Conservation (phyloP, 306 rosid genomes). For the Pterocarpus santalinus region DNA sequence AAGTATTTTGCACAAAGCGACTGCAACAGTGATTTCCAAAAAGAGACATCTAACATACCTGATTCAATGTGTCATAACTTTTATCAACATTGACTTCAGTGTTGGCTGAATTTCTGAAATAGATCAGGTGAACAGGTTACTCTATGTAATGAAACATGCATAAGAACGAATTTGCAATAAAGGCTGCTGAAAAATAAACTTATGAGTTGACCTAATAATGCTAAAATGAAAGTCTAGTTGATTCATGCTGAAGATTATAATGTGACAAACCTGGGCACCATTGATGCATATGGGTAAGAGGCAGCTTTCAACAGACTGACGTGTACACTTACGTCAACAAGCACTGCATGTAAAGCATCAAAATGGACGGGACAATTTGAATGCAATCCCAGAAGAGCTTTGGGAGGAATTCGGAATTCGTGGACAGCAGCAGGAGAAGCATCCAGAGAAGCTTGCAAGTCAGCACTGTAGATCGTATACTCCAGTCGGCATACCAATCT, state of each 20-base stretch:
- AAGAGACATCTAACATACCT: constrained; percentile 55
- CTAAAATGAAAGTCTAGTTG: constrained; percentile 23
- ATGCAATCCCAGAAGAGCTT: constrained; percentile 87
- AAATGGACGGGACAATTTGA: constrained; percentile 89
- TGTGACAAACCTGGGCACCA: constrained; percentile 76
- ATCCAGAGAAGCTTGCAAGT: constrained; percentile 66
- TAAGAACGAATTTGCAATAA: constrained; percentile 19
- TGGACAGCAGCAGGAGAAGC: constrained; percentile 75
- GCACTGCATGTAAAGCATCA: constrained; percentile 85
- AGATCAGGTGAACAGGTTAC: constrained; percentile 44
- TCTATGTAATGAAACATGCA: constrained; percentile 34
- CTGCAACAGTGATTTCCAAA: constrained; percentile 29
- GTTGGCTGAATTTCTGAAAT: constrained; percentile 59
- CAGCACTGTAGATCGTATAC: constrained; percentile 58
- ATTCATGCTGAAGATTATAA: constrained; percentile 42
- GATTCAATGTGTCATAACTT: constrained; percentile 48
- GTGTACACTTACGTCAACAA: constrained; percentile 82
- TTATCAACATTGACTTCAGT: constrained; percentile 48
- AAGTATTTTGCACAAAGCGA: constrained; percentile 31
- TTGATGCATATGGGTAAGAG: constrained; percentile 48
- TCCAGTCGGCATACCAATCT: constrained; percentile 52
- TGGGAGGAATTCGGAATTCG: constrained; percentile 89
- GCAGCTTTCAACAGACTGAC: constrained; percentile 69
- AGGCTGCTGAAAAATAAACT: constrained; percentile 31
- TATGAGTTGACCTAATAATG: constrained; percentile 19